These are phyloP conservation scores for Verticillium zaregamsianum DNA, from an alignment of 2,329 filamentous ascomycete species.

Conservation along the genomic window DNA sequence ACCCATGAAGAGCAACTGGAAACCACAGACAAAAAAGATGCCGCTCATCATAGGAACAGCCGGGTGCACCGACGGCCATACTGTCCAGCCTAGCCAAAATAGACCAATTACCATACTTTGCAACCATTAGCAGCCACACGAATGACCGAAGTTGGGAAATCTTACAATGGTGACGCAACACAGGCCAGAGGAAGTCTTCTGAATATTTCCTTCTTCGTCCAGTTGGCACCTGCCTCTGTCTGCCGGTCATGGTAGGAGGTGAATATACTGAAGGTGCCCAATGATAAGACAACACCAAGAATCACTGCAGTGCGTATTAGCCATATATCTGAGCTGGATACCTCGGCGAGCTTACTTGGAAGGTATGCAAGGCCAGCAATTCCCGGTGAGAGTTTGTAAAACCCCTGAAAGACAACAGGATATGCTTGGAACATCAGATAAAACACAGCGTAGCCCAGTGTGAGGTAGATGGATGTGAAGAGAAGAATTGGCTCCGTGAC, in stretches of 20 bases:
- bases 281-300: conserved; percentile 17
- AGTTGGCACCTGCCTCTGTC: conserved; percentile 19
- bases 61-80: conserved; percentile 42
- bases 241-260: conserved; percentile 22
- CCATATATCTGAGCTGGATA: background rate
- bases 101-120: conserved; percentile 35
- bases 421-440: conserved; percentile 76
- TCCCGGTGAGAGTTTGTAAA: conserved; percentile 63
- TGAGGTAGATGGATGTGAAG: conserved; percentile 65
- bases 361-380: conserved; percentile 65
- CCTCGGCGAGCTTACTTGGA: conserved; percentile 30
- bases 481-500: conserved; percentile 68
- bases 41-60: conserved; percentile 56
- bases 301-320: conserved; percentile 14
- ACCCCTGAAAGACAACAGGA: conserved; percentile 60
- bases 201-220: conserved; percentile 25
- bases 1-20: conserved; percentile 59
- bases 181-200: conserved; percentile 41
- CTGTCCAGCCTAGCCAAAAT: conserved; percentile 61
- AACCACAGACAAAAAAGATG: conserved; percentile 57
- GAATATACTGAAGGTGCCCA: conserved; percentile 19
- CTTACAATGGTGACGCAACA: conserved; percentile 57
- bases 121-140: background rate
- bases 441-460: conserved; percentile 62
- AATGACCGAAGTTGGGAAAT: conserved; percentile 12